These are phyloP conservation scores for Trypanosoma conorhini DNA, from an alignment of 208 protist genomes.

Conservation along the genomic window DNA sequence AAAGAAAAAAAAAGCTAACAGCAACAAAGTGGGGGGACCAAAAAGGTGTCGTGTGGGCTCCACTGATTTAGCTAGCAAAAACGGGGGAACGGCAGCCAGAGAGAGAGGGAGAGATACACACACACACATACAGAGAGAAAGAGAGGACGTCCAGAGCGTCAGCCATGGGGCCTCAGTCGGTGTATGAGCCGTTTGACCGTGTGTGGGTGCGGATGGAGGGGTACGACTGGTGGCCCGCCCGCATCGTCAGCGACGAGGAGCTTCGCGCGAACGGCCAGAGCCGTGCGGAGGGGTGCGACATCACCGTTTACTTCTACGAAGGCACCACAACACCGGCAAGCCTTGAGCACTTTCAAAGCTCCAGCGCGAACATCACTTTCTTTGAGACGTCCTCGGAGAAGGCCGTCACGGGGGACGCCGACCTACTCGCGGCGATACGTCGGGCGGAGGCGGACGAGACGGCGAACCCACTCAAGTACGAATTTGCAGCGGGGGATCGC, in stretches of 20 bases:
- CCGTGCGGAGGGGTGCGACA: constrained; percentile 37
- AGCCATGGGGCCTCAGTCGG: constrained; percentile 9
- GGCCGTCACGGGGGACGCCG: constrained; percentile 68
- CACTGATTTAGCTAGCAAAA: neutral
- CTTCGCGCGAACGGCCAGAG: constrained; percentile 20
- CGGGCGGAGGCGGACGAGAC: constrained; percentile 47
- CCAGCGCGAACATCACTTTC: constrained; percentile 57
- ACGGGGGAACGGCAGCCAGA: neutral
- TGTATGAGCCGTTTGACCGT: constrained; percentile 68
- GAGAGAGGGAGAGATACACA: neutral
- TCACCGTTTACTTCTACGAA: constrained; percentile 71
- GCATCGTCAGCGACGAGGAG: constrained; percentile 59
- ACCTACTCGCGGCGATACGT: constrained; percentile 62
- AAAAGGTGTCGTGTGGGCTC: neutral
- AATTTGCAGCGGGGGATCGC: constrained; percentile 13
- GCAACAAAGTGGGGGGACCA: neutral
- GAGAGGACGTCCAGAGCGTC: constrained; percentile 13
- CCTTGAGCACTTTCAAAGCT: constrained; percentile 44
- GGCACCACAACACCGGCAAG: constrained; percentile 50
- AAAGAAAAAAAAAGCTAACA: neutral
- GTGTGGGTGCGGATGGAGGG: constrained; percentile 84
- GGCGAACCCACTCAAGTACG: constrained; percentile 73
- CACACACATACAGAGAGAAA: neutral
- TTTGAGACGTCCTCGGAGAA: constrained; percentile 88
- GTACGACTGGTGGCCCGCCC: constrained; percentile 84